A percentile compares a stretch with the other conserved stretches of the same genome.
These are phyloP conservation scores for Tranzscheliella williamsii DNA, from an alignment of 1,284 basidiomycete genomes.

Conservation along the genomic window DNA sequence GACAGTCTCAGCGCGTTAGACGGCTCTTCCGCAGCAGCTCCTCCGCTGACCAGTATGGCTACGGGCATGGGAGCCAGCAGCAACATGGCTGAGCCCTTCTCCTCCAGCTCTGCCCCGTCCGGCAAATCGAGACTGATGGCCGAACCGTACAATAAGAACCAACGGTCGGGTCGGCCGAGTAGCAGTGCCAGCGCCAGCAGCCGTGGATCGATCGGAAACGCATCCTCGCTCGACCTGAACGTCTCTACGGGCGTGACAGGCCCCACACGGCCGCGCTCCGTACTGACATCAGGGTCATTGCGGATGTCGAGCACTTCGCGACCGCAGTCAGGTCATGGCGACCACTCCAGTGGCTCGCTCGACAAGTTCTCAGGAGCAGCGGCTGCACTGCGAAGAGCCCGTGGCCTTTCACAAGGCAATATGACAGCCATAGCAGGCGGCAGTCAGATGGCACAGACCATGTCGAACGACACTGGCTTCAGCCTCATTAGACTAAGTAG, in stretches of 20 bases:
- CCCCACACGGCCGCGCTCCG: slow-evolving; percentile 10
- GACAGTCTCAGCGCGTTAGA: neutral
- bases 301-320: slow-evolving; percentile 11
- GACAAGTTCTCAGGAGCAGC: slow-evolving; percentile 3
- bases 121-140: slow-evolving; percentile 15
- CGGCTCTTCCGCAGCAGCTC: neutral
- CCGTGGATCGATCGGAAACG: slow-evolving; percentile 7
- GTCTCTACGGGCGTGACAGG: slow-evolving; percentile 2
- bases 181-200: slow-evolving; percentile 24
- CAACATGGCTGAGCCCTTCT: slow-evolving; percentile 5
- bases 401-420: slow-evolving; percentile 11
- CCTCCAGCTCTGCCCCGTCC: slow-evolving; percentile 6
- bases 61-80: too few species aligned
- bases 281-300: slow-evolving; percentile 7
- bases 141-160: slow-evolving; percentile 21
- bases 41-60: too few species aligned
- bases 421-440: neutral
- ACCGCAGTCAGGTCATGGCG: neutral
- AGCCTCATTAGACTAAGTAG: too few species aligned
- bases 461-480: slow-evolving; percentile 9
- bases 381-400: slow-evolving; percentile 11
- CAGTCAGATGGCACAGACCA: slow-evolving; percentile 11
- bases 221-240: slow-evolving; percentile 2
- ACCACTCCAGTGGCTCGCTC: neutral
- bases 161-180: slow-evolving; percentile 13